Evolutionary conservation across 129 eudicot species (phyloP).

Genomic region (Ambrosia trifida): DNA sequence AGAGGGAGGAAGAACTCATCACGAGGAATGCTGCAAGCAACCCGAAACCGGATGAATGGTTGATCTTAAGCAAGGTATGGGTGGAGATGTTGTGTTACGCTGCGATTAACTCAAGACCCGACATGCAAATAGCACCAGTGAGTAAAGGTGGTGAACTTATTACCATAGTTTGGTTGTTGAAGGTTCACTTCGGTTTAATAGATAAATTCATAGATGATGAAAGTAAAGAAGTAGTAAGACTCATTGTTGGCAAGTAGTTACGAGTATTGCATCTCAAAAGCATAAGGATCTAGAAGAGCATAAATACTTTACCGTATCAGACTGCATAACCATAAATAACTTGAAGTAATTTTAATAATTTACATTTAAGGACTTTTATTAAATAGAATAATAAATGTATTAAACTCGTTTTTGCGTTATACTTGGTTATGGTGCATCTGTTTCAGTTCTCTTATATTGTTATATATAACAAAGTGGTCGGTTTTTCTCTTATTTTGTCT

Average conservation of each 20-base stretch:
- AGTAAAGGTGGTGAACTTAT: conserved; percentile 61
- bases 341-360: too few species aligned
- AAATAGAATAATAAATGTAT: too few species aligned
- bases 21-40: too few species aligned
- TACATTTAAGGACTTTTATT: too few species aligned
- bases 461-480: too few species aligned
- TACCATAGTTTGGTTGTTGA: conserved; percentile 62
- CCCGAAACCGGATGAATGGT: conserved; percentile 30
- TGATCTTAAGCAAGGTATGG: conserved; percentile 52
- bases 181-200: conserved; percentile 61
- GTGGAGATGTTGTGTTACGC: conserved; percentile 51
- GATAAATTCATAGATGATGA: conserved; percentile 46
- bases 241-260: conserved; percentile 49
- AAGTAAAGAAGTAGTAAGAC: conserved; percentile 48
- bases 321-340: too few species aligned
- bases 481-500: too few species aligned
- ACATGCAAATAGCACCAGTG: conserved; percentile 44
- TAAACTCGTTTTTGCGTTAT: too few species aligned
- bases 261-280: neutral
- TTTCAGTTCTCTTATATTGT: too few species aligned
- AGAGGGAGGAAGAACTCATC: neutral
- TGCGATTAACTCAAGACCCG: conserved; percentile 48
- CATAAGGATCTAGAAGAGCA: neutral
- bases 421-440: too few species aligned
- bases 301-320: neutral